phyloP scores from a whole-genome alignment of 768 basidiomycete genomes.

The Kwoniella pini region DNA sequence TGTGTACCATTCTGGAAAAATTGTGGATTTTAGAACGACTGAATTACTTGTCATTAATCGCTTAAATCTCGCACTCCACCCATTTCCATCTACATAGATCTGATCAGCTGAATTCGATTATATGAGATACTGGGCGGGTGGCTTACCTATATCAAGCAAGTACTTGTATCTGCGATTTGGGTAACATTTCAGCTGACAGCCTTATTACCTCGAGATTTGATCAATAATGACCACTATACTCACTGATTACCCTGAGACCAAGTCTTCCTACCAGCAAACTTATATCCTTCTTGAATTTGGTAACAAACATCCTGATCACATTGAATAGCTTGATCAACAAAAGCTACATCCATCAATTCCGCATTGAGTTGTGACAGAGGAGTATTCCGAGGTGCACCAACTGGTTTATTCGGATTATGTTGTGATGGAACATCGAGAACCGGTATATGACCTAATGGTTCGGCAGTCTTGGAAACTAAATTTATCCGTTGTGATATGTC shows the following conservation, averaged over 20 bases:
- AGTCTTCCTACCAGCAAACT: constrained; percentile 33
- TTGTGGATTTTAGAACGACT: constrained; percentile 52
- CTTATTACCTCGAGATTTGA: too few species aligned
- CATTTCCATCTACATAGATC: constrained; percentile 50
- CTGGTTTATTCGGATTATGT: constrained; percentile 19
- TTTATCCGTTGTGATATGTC: constrained; percentile 50
- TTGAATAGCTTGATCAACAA: constrained; percentile 48
- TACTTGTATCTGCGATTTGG: constrained; percentile 44
- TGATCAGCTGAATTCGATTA: not conserved
- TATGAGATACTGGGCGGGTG: not conserved
- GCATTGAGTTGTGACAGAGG: constrained; percentile 33
- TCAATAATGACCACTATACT: too few species aligned
- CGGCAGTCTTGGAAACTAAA: constrained; percentile 35
- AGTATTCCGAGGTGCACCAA: constrained; percentile 29
- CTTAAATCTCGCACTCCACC: constrained; percentile 55
- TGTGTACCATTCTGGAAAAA: constrained; percentile 51
- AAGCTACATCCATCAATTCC: constrained; percentile 46
- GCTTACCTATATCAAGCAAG: constrained; percentile 50
- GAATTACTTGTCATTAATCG: constrained; percentile 52
- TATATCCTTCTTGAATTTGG: constrained; percentile 29
- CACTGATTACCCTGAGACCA: constrained; percentile 43
- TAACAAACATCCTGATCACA: constrained; percentile 38
- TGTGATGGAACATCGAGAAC: constrained; percentile 27
- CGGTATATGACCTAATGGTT: constrained; percentile 29
- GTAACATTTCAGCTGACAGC: too few species aligned